Conservation (phyloP, 495 filamentous ascomycete species). For the Durotheca rogersii region DNA sequence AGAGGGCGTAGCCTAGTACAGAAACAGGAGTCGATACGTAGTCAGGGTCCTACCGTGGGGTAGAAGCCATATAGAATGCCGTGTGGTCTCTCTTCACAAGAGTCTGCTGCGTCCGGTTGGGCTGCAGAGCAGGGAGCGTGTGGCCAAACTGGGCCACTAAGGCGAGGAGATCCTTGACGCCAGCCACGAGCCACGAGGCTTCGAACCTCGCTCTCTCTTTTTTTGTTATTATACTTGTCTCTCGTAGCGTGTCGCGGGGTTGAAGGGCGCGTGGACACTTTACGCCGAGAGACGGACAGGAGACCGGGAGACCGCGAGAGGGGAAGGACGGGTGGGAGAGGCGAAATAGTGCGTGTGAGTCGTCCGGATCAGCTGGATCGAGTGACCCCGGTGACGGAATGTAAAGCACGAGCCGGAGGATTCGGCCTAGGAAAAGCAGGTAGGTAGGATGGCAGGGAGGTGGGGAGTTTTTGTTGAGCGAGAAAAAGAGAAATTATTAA, state of each 20-base stretch:
- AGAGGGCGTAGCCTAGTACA: conserved; percentile 12
- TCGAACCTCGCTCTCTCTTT: neutral
- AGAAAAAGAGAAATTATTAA: neutral
- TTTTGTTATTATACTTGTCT: no score
- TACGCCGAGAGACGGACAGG: no score
- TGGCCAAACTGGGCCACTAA: conserved; percentile 34
- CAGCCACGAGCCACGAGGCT: conserved; percentile 21
- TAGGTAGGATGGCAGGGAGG: no score
- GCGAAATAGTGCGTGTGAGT: conserved; percentile 21
- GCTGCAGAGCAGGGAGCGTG: conserved; percentile 31
- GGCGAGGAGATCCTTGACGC: conserved; percentile 16
- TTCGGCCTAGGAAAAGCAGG: conserved; percentile 1
- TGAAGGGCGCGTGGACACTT: no score
- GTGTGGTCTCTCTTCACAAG: conserved; percentile 4
- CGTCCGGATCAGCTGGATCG: conserved; percentile 20
- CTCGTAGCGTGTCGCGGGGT: no score
- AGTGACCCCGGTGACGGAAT: conserved; percentile 12
- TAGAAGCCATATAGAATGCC: conserved; percentile 31
- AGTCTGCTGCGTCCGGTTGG: conserved; percentile 29
- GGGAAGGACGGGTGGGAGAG: no score
- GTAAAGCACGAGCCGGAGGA: conserved; percentile 18
- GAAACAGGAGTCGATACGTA: conserved; percentile 14
- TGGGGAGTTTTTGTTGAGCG: no score
- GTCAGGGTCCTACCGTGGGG: conserved; percentile 33
- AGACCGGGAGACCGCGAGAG: no score